phyloP scores from a whole-genome alignment of 2,329 filamentous ascomycete species.

The Arthrinium puccinioides region DNA sequence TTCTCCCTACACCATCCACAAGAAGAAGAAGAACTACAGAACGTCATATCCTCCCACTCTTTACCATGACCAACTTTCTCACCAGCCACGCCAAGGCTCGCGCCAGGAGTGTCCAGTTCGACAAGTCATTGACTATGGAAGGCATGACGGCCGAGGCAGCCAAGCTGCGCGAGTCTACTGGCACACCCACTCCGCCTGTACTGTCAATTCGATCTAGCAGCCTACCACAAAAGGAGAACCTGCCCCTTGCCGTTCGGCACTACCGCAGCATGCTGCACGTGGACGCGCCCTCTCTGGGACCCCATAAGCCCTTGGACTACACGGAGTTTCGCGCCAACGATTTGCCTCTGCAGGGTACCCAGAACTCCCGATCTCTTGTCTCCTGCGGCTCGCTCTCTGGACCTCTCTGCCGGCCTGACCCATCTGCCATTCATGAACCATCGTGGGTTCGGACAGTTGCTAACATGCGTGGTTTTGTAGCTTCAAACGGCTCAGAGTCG shows the following conservation, averaged over 20 bases:
- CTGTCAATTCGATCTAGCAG: conserved; percentile 27
- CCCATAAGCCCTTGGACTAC: conserved; percentile 34
- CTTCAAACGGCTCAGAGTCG: conserved; percentile 28
- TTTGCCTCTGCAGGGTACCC: conserved; percentile 14
- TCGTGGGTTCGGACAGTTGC: background rate
- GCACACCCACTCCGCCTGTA: conserved; percentile 13
- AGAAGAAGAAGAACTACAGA: conserved; percentile 12
- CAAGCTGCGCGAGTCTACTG: conserved; percentile 10
- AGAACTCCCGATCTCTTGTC: conserved; percentile 9
- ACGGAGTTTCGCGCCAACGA: conserved; percentile 35
- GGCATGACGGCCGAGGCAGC: conserved; percentile 9
- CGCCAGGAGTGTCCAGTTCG: conserved; percentile 42
- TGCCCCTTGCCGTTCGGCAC: conserved; percentile 28
- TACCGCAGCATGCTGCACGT: conserved; percentile 49
- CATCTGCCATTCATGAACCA: conserved; percentile 2
- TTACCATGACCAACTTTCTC: conserved; percentile 34
- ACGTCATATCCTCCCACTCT: too few species aligned
- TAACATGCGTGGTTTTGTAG: conserved; percentile 17
- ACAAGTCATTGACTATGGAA: conserved; percentile 20
- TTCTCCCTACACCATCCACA: conserved; percentile 14
- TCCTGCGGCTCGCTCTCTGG: conserved; percentile 16
- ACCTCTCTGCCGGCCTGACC: conserved; percentile 11
- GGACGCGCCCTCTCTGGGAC: conserved; percentile 38
- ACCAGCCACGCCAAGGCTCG: conserved; percentile 36
- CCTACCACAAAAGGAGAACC: conserved; percentile 26